These are phyloP conservation scores for Globisporangium ultimum DNA, from an alignment of 352 stramenopile genomes.

Conservation along the genomic window DNA sequence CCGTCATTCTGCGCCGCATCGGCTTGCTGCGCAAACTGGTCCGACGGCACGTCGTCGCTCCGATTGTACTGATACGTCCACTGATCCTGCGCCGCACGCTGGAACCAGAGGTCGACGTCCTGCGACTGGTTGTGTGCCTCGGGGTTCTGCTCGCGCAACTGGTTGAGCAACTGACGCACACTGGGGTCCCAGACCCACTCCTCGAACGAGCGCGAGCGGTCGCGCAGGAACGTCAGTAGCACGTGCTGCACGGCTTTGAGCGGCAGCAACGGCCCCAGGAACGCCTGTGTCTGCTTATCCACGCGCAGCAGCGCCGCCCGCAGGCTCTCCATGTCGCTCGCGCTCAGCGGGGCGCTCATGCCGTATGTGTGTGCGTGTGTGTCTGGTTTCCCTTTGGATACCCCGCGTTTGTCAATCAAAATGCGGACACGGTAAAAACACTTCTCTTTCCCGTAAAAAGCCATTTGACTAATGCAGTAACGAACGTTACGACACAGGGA, in stretches of 20 bases:
- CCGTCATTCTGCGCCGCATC: constrained; percentile 53
- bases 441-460: constrained; percentile 6
- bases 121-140: constrained; percentile 20
- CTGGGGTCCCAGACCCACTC: constrained; percentile 77
- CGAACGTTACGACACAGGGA: no score
- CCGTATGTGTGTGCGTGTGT: neutral
- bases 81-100: constrained; percentile 23
- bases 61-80: constrained; percentile 4
- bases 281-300: constrained; percentile 49
- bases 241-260: constrained; percentile 64
- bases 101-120: constrained; percentile 48
- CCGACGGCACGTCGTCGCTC: constrained; percentile 16
- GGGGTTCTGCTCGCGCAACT: constrained; percentile 37
- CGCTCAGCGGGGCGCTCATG: constrained; percentile 14
- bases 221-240: constrained; percentile 63
- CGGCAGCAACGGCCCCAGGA: constrained; percentile 56
- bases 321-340: constrained; percentile 34
- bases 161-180: constrained; percentile 48
- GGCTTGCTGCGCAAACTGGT: constrained; percentile 31
- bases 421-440: neutral
- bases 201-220: constrained; percentile 54
- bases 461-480: no score
- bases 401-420: constrained; percentile 6
- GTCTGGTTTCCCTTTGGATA: neutral
- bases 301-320: constrained; percentile 30